Evolutionary conservation across 345 rosid genomes (phyloP), one percentile per base, ranked within the genome.

Genomic region (Murraya koenigii): DNA sequence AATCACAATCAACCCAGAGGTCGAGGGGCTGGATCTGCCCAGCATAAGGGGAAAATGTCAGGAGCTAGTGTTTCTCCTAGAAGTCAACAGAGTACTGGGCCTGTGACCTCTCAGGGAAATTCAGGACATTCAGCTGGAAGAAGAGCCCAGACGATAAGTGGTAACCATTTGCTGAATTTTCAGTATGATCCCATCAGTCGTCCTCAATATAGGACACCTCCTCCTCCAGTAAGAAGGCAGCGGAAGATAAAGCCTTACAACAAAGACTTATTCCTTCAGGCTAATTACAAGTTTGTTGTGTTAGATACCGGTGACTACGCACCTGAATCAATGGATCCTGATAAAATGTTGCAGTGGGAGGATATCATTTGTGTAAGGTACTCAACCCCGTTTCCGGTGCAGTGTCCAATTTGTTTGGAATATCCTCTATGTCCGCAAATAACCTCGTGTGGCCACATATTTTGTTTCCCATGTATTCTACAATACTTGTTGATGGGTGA

Each of bases 361-460:
- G 92, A 96, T 77, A 92, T 96, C 2, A 82, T 94, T 10, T 96
- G 97, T 69, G 89, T 96, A 72, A 94, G 90, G 84, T 91, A 89
- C 84, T 87, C 92, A n/a, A 92, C 98, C 59, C 87, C 99, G 15
- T 84, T 81, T 74, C 83, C 88, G 14, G 97, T 96, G 79, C 99
- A 91, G 85, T 96, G 98, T 62, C 98, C 99, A 19, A 91, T 96
- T 79, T 96, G 99, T 82, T 85, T 96, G 91, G 99, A 92, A 66
- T 67, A 82, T 71, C 99, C 99, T 82, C 83, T 94, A 2, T 96
- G 99, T 80, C 93, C 99, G 2, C 99, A 96, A 77, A 92, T 96
- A 71, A 96, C 99, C 69, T 87, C 95, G 0, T 96, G 99, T 69
- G 99, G 99, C n/a, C 99, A 94, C 77, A 89, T 96, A 7, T 95